phyloP scores from a whole-genome alignment of 2,329 filamentous ascomycete genomes.

The Colletotrichum lupini region DNA sequence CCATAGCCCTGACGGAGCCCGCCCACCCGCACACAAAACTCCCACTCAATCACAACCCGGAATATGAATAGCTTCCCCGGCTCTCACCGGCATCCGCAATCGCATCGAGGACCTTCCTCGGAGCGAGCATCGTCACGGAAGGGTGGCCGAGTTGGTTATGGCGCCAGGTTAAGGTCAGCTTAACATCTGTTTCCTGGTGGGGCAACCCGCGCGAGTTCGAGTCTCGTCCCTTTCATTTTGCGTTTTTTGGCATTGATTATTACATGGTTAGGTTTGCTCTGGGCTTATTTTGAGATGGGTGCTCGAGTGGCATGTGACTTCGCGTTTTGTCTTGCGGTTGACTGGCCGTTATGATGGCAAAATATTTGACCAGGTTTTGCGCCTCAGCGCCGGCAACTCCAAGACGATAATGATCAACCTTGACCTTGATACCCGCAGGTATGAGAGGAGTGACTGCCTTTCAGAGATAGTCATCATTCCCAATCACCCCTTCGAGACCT shows the following conservation, averaged over 20 bases:
- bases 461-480: too few species aligned
- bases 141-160: conserved; percentile 37
- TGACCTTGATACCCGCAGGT: too few species aligned
- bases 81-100: neutral
- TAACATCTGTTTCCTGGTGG: conserved; percentile 36
- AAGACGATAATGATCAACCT: too few species aligned
- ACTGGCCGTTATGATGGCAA: neutral
- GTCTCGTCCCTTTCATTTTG: conserved; percentile 32
- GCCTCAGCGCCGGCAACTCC: too few species aligned
- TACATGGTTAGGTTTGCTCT: neutral
- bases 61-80: neutral
- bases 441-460: too few species aligned
- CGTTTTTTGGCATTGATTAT: neutral
- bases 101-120: neutral
- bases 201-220: conserved; percentile 36
- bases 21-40: neutral
- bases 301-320: neutral
- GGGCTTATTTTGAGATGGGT: neutral
- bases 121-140: conserved; percentile 2
- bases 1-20: conserved; percentile 8
- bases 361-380: too few species aligned
- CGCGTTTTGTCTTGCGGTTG: neutral
- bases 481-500: too few species aligned
- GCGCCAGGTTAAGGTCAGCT: conserved; percentile 35
- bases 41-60: neutral